Evolutionary conservation across 306 rosid genomes (phyloP), one percentile per base, ranked within the genome.

Genomic region (Bauhinia variegata): DNA sequence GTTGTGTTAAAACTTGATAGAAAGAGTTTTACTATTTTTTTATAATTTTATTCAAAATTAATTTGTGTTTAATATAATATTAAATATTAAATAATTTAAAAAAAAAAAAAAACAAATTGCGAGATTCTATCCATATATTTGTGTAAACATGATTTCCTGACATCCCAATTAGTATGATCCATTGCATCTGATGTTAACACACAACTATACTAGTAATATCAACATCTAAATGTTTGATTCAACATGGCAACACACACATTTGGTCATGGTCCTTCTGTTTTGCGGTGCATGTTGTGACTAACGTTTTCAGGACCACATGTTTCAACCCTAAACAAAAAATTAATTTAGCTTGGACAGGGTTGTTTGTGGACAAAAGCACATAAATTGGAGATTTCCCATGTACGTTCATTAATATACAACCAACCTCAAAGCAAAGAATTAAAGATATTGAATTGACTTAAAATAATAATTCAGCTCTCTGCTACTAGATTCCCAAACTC

Each of bases 361-460:
- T 4, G 4, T 52, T 36, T 30, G 48, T 23, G 69, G 16, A 41
- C 53, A 7, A 49, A 14, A 48, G 7, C n/a, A 34, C 33, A 15
- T n/a, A 42, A 67, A 49, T 19, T 54, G 11, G 53, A 50, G 60
- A 65, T 50, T 38, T 60, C 38, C 49, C 37, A 42, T 19, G 51
- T 60, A 51, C 37, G 28, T 23, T 16, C 52, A 48, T 5, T 7
- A 4, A 15, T 28, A 16, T 15, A 7, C 16, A 18, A 15, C 19
- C 30, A 48, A 48, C 54, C 4, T 48, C 54, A 36, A 6, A 36
- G 5, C 0, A 36, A 36, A 5, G 7, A 36, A 6, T 2, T 1
- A 1, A 4, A 5, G 7, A 5, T 36, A n/a, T n/a, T n/a, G n/a
- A n/a, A n/a, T n/a, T n/a, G n/a, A n/a, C n/a, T n/a, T n/a, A n/a